phyloP scores from a whole-genome alignment of 176 grass and related monocot genomes.

The Eleusine coracana region DNA sequence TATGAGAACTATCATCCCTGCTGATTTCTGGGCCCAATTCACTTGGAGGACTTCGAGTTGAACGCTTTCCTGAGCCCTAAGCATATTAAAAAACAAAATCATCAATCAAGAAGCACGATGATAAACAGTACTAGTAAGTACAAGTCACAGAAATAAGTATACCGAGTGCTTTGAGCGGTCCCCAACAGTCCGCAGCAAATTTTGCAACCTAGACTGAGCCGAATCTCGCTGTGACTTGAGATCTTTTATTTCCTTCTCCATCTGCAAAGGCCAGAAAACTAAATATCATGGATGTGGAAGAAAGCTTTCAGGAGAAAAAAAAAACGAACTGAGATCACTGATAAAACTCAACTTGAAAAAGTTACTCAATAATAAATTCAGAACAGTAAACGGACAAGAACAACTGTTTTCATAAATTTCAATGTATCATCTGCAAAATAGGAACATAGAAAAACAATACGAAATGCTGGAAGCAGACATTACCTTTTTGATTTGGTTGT shows the following conservation, averaged over 20 bases:
- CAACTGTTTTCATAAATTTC: background rate
- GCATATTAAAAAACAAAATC: constrained; percentile 27
- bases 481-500: constrained; percentile 80
- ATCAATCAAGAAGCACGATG: constrained; percentile 8
- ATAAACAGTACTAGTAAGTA: background rate
- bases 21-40: constrained; percentile 42
- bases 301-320: background rate
- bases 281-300: constrained; percentile 15
- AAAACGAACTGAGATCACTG: background rate
- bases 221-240: constrained; percentile 75
- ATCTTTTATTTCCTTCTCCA: constrained; percentile 93
- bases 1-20: constrained; percentile 49
- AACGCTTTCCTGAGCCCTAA: constrained; percentile 62
- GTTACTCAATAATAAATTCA: background rate
- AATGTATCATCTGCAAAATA: background rate
- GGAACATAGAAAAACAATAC: background rate
- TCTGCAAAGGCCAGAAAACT: constrained; percentile 49
- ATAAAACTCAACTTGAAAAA: background rate
- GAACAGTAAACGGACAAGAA: background rate
- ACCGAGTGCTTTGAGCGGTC: constrained; percentile 61
- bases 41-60: constrained; percentile 54
- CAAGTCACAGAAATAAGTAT: constrained; percentile 32
- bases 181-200: constrained; percentile 66
- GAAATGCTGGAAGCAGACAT: background rate
- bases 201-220: constrained; percentile 72